A percentile compares a stretch with the other conserved stretches of the same genome.
Evolutionary conservation across 345 rosid species (phyloP).

Genomic region (Pugionium cornutum): DNA sequence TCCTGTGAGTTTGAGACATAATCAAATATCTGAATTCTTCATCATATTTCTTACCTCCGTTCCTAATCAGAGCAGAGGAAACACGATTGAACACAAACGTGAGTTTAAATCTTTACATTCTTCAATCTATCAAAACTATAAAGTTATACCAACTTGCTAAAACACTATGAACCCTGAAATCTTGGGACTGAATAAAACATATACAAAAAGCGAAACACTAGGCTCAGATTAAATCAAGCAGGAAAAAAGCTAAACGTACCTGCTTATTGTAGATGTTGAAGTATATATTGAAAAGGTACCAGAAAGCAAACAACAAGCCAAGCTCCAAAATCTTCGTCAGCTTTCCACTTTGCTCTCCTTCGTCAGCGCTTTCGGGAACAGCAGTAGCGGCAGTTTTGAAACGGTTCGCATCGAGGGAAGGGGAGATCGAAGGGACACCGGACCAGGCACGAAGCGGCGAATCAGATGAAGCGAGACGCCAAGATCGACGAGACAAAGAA

Average conservation of each 20-base stretch:
- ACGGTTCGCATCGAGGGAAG: constrained; percentile 36
- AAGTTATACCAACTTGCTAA: neutral
- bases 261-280: constrained; percentile 99
- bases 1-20: neutral
- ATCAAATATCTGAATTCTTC: too few relatives aligned
- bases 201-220: neutral
- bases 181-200: neutral
- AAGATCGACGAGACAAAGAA: constrained; percentile 62
- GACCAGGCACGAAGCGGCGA: constrained; percentile 65
- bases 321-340: constrained; percentile 57
- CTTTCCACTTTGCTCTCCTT: constrained; percentile 48
- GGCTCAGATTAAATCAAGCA: neutral
- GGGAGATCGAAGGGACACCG: constrained; percentile 44
- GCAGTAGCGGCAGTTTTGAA: constrained; percentile 60
- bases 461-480: constrained; percentile 49
- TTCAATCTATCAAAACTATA: neutral
- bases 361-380: constrained; percentile 60
- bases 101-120: too few relatives aligned
- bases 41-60: too few relatives aligned
- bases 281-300: constrained; percentile 95
- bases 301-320: constrained; percentile 75
- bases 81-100: neutral
- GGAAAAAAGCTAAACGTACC: constrained; percentile 44
- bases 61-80: too few relatives aligned
- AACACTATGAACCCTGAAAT: too few relatives aligned